phyloP scores from a whole-genome alignment of 495 filamentous ascomycete genomes.

The Hypoxylon intermedium region DNA sequence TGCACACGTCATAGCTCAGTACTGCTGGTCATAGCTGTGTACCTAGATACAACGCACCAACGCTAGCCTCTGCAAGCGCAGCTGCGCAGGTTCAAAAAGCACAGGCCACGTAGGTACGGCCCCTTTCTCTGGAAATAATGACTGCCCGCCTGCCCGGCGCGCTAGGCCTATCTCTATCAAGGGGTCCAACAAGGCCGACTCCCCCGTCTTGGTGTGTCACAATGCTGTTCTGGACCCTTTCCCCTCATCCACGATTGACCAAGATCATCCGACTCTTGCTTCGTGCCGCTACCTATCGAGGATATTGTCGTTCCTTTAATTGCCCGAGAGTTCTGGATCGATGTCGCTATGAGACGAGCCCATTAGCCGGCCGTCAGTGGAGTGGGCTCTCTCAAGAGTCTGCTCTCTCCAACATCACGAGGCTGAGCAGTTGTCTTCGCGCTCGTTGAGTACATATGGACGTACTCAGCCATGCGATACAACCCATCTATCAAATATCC shows the following conservation, averaged over 20 bases:
- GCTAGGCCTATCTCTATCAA: conserved; percentile 7
- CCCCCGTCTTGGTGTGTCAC: conserved; percentile 29
- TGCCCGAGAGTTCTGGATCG: conserved; percentile 29
- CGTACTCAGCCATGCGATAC: no score
- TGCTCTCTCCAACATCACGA: no score
- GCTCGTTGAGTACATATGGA: no score
- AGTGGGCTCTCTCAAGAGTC: no score
- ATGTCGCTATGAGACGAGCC: conserved; percentile 4
- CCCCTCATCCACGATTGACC: conserved; percentile 37
- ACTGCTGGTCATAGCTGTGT: no score
- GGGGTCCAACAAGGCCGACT: conserved; percentile 21
- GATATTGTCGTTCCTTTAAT: conserved; percentile 22
- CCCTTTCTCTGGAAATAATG: conserved; percentile 33
- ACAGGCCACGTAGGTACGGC: conserved; percentile 28
- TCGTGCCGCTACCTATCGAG: conserved; percentile 16
- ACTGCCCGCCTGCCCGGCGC: no score
- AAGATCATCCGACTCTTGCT: conserved; percentile 35
- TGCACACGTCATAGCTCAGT: conserved; percentile 38
- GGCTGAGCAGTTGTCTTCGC: no score
- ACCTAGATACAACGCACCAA: conserved; percentile 19
- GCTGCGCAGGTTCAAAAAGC: conserved; percentile 3
- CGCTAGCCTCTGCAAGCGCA: not conserved
- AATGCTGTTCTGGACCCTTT: conserved; percentile 39
- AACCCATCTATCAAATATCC: no score
- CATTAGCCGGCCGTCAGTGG: conserved; percentile 30